A percentile compares a stretch with the other conserved stretches of the same genome.
These are phyloP conservation scores for Nothomitra cinnamomea DNA, from an alignment of 2,329 filamentous ascomycete genomes.

Conservation along the genomic window DNA sequence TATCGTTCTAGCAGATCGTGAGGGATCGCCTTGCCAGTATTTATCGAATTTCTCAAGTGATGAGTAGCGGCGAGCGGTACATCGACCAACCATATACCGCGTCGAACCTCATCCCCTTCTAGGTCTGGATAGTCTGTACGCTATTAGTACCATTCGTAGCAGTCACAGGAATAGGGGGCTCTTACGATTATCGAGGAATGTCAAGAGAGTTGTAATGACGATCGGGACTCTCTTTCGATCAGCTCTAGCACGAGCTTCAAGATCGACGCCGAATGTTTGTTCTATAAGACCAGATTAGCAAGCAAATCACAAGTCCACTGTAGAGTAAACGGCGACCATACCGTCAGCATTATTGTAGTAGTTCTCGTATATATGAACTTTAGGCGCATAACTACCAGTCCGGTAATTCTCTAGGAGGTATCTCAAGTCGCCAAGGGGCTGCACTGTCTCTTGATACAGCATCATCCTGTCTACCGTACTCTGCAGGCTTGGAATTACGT, in stretches of 20 bases:
- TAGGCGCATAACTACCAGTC: constrained; percentile 81
- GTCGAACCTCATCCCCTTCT: constrained; percentile 83
- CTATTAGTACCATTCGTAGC: constrained; percentile 4
- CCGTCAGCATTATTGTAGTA: constrained; percentile 94
- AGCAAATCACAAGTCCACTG: constrained; percentile 2
- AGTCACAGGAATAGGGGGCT: neutral
- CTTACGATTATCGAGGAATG: constrained; percentile 73
- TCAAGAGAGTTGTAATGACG: constrained; percentile 81
- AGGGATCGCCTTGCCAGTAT: constrained; percentile 68
- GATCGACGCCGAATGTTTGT: constrained; percentile 92
- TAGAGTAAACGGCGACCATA: constrained; percentile 16
- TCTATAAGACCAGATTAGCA: constrained; percentile 29
- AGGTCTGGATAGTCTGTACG: constrained; percentile 73
- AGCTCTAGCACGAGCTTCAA: constrained; percentile 84
- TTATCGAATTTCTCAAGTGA: constrained; percentile 64
- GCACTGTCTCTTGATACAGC: constrained; percentile 97
- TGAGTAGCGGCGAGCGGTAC: constrained; percentile 76
- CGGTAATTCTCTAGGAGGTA: constrained; percentile 95
- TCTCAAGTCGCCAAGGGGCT: constrained; percentile 73
- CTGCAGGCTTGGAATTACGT: constrained; percentile 90
- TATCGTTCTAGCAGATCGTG: constrained; percentile 68
- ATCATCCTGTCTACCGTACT: constrained; percentile 97
- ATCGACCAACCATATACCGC: constrained; percentile 87
- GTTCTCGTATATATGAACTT: constrained; percentile 88
- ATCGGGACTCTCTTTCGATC: constrained; percentile 92